Percentiles rank a stretch among this genome's conserved stretches.
Evolutionary conservation across 768 basidiomycete species (phyloP).

Genomic region (Lactarius trivialis): DNA sequence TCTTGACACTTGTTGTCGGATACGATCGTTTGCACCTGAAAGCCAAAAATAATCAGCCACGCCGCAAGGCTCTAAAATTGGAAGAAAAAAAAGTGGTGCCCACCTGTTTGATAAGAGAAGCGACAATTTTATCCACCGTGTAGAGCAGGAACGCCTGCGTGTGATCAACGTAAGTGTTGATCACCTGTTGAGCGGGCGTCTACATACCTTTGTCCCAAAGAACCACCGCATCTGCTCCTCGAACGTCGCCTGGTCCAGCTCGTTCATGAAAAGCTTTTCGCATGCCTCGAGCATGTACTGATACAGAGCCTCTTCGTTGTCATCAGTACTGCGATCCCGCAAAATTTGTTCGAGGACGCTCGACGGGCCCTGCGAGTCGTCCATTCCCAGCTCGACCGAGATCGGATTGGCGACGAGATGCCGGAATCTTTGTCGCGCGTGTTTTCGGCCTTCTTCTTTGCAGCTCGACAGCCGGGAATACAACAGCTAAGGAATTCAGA

Average conservation of each 20-base stretch:
- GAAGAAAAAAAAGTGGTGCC: constrained; percentile 22
- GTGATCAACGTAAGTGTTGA: constrained; percentile 27
- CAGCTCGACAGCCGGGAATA: constrained; percentile 83
- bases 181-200: constrained; percentile 20
- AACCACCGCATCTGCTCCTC: constrained; percentile 96
- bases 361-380: constrained; percentile 73
- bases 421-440: constrained; percentile 60
- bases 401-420: constrained; percentile 70
- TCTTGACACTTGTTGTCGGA: constrained; percentile 85
- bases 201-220: constrained; percentile 72
- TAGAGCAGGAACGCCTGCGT: constrained; percentile 82
- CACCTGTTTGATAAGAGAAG: constrained; percentile 88
- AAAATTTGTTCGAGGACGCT: constrained; percentile 62
- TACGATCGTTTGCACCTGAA: constrained; percentile 78
- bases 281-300: constrained; percentile 83
- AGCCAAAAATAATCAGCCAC: constrained; percentile 7
- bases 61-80: constrained; percentile 1
- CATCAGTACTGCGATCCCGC: constrained; percentile 40
- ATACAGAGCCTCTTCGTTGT: constrained; percentile 68
- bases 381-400: constrained; percentile 76
- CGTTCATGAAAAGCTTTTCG: constrained; percentile 90
- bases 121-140: constrained; percentile 89
- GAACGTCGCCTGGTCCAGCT: constrained; percentile 86
- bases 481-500: constrained; percentile 54
- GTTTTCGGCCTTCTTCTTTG: constrained; percentile 70